Evolutionary conservation across 345 rosid species (phyloP).

Genomic region (Aethionema arabicum): DNA sequence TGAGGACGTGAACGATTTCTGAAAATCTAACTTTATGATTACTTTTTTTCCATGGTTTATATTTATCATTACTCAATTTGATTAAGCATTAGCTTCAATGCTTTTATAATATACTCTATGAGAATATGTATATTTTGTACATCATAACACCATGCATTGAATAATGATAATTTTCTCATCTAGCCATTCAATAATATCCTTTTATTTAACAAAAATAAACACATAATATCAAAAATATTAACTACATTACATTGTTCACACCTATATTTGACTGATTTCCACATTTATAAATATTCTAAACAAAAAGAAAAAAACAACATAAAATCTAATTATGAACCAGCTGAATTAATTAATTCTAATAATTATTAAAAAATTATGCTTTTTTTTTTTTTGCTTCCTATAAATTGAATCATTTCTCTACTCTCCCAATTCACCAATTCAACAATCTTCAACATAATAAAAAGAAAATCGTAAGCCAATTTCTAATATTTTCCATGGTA

Average conservation of each 20-base stretch:
- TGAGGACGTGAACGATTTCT: too few species aligned
- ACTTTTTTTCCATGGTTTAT: too few species aligned
- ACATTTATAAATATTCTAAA: conserved; percentile 1
- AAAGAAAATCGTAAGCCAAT: conserved; percentile 28
- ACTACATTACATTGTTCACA: not conserved
- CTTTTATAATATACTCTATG: not conserved
- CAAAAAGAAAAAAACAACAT: conserved; percentile 14
- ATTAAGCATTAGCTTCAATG: conserved; percentile 1
- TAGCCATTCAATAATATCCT: conserved; percentile 7
- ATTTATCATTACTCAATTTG: conserved; percentile 3
- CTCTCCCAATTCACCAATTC: conserved; percentile 25
- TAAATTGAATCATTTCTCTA: conserved; percentile 21
- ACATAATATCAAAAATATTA: not conserved
- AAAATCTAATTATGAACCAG: conserved; percentile 24
- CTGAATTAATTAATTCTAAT: conserved; percentile 16
- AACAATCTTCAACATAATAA: conserved; percentile 20
- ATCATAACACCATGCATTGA: conserved; percentile 6
- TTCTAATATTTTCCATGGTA: not conserved
- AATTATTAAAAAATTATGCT: conserved; percentile 16
- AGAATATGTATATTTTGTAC: conserved; percentile 2
- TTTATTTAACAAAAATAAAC: conserved; percentile 4
- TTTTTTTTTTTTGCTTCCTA: conserved; percentile 13
- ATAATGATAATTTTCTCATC: not conserved
- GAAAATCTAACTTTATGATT: too few species aligned
- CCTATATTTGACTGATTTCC: too few species aligned